Evolutionary conservation across 352 stramenopile species (phyloP), one percentile per base, ranked within the genome.

Genomic region (Globisporangium lucens): DNA sequence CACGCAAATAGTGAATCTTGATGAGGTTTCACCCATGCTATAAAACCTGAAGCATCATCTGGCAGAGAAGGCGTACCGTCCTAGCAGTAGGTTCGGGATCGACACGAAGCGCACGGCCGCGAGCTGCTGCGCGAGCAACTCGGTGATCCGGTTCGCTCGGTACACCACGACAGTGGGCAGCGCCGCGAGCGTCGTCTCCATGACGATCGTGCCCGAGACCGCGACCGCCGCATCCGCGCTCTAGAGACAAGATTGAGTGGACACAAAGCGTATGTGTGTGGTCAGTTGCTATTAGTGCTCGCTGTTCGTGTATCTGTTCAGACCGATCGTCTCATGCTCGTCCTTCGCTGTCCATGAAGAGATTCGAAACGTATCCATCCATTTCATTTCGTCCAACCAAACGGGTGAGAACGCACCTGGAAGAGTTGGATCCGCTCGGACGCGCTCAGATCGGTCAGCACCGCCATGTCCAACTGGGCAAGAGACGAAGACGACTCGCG

Each of bases 141-240:
- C 83, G 0, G 86, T 92, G 24, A 94, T 1, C 7, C 55, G 61
- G 52, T 92, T 93, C 10, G 84, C 82, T 10, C 83, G 82, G 53
- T 92, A 94, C 36, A 94, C 82, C 29, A 90, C 82, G 13, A 91
- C 65, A 0, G 83, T 94, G 2, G 84, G 82, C 17, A 90, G 63
- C 36, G 41, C 72, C 0, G 82, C 74, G 0, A 94, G 69, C 27
- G 76, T 71, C 2, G 82, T 87, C 53, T 94, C 83, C 47, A 82
- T 82, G 12, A 92, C 81, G 47, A 92, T 81, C 1, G 86, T 94
- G 20, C 86, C 86, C 0, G 83, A 92, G 9, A 91, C 82, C 0
- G 86, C 84, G 20, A 94, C 65, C 0, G 83, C 83, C 0, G 77
- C 67, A 65, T 92, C 74, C 29, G 73, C 72, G 17, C 65, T 67